Evolutionary conservation across 805 yeast genomes (phyloP), one percentile per base, ranked within the genome.

Genomic region (Ogataea methanolica): DNA sequence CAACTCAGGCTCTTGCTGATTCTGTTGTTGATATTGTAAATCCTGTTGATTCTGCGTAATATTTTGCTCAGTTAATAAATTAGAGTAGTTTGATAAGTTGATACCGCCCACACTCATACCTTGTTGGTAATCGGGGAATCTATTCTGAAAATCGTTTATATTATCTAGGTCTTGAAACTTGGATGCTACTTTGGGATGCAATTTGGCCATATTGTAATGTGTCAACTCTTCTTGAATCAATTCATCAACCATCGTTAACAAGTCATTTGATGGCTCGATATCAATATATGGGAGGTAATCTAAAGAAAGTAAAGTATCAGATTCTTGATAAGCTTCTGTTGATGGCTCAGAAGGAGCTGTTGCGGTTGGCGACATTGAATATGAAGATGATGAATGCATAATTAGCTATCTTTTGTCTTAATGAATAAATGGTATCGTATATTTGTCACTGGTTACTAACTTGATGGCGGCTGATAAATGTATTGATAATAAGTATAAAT

Each of bases 241-340:
- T 4, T 50, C 54, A 31, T 58, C 55, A 6, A 57, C 58, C 29
- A 49, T 41, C 3, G 42, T 43, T 33, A 58, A 31, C n/a, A 55
- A 46, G 12, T 52, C 54, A 26, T 53, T 47, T 3, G 57, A 45
- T 2, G 59, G 53, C 23, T 58, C 60, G 21, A 36, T 43, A 38
- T 61, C 65, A 6, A 59, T 54, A 45, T 57, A 61, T 2, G 58
- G 56, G 12, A 61, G 45, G 34, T 57, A 56, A 34, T 59, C 63
- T 17, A 51, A 43, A 26, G 49, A 42, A 15, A 41, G 7, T 9
- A 33, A 15, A 15, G n/a, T 7, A 33, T 33, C 36, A 33, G 16
- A 15, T 5, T 33, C 41, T 23, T 39, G 33, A 23, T 22, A 7
- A 22, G 16, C 21, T 14, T 14, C 16, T 4, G 39, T 26, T 23